Conservation (phyloP, 2,329 filamentous ascomycete genomes). For the Exophiala aquamarina region DNA sequence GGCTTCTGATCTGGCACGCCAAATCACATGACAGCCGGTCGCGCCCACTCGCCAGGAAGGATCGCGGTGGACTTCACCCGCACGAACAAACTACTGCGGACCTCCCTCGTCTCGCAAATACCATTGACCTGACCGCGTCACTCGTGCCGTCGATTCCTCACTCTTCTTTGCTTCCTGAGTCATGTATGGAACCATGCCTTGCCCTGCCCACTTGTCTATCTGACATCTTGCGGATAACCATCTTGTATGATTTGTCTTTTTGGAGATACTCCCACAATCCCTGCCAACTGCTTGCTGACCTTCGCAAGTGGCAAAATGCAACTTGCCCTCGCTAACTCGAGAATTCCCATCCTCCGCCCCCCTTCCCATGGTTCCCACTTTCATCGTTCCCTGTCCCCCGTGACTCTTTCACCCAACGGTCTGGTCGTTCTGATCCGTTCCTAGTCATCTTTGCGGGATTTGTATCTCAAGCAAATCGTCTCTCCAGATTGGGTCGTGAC, state of each 20-base stretch:
- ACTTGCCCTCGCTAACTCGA: background rate
- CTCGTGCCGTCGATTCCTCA: too few species aligned
- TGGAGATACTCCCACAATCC: background rate
- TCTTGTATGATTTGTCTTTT: background rate
- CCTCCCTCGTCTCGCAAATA: too few species aligned
- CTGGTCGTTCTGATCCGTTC: constrained; percentile 4
- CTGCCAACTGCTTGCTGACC: background rate
- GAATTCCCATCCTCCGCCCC: constrained; percentile 5
- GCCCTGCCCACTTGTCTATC: too few species aligned
- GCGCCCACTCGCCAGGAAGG: too few species aligned
- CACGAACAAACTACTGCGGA: too few species aligned
- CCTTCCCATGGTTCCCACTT: background rate
- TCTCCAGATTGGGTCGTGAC: constrained; percentile 10
- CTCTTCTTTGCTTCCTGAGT: too few species aligned
- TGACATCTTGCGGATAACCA: background rate
- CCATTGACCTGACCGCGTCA: too few species aligned
- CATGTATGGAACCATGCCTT: too few species aligned
- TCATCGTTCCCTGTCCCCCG: constrained; percentile 4
- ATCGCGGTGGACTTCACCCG: too few species aligned
- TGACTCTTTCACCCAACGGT: constrained; percentile 2
- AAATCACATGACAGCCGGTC: too few species aligned
- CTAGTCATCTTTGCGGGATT: constrained; percentile 6
- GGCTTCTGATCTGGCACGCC: too few species aligned
- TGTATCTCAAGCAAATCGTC: constrained; percentile 10
- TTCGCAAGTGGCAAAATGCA: constrained; percentile 3